Conservation (phyloP, 1,284 basidiomycete genomes). For the Exobasidium rhododendri region DNA sequence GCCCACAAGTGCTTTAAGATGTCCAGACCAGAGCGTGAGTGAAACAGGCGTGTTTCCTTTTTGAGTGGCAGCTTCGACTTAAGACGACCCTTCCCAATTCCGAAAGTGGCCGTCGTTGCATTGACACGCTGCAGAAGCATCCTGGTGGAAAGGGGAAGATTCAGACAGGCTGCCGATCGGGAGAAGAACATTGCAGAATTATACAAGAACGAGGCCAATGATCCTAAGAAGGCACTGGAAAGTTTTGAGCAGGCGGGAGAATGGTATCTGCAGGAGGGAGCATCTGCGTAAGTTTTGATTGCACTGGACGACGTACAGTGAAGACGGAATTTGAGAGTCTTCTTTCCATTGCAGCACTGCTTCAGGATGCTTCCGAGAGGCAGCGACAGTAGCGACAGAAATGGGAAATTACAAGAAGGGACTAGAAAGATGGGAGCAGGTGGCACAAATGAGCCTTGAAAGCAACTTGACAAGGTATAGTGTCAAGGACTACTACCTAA, state of each 20-base stretch:
- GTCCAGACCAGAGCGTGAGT: slow-evolving; percentile 43
- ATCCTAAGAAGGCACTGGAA: slow-evolving; percentile 78
- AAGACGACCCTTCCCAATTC: not conserved
- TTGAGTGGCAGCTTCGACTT: not conserved
- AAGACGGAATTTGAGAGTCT: not conserved
- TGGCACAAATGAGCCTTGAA: slow-evolving; percentile 78
- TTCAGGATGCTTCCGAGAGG: slow-evolving; percentile 91
- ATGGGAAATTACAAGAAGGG: slow-evolving; percentile 80
- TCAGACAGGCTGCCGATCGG: slow-evolving; percentile 94
- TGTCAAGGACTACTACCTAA: slow-evolving; percentile 96
- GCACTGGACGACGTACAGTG: not conserved
- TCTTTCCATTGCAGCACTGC: slow-evolving; percentile 62
- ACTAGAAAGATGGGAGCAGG: slow-evolving; percentile 82
- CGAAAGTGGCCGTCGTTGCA: slow-evolving; percentile 82
- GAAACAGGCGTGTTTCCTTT: not conserved
- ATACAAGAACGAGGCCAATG: slow-evolving; percentile 70
- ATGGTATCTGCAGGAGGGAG: slow-evolving; percentile 96
- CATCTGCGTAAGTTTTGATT: slow-evolving; percentile 73
- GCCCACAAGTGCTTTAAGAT: slow-evolving; percentile 53
- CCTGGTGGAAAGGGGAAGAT: slow-evolving; percentile 79
- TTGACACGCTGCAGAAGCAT: slow-evolving; percentile 79
- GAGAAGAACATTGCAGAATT: slow-evolving; percentile 85
- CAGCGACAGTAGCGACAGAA: slow-evolving; percentile 89
- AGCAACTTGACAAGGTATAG: slow-evolving; percentile 93
- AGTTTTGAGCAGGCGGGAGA: slow-evolving; percentile 90